Evolutionary conservation across 2,329 filamentous ascomycete species (phyloP), one percentile per base, ranked within the genome.

Genomic region (Diaporthe ilicicola): DNA sequence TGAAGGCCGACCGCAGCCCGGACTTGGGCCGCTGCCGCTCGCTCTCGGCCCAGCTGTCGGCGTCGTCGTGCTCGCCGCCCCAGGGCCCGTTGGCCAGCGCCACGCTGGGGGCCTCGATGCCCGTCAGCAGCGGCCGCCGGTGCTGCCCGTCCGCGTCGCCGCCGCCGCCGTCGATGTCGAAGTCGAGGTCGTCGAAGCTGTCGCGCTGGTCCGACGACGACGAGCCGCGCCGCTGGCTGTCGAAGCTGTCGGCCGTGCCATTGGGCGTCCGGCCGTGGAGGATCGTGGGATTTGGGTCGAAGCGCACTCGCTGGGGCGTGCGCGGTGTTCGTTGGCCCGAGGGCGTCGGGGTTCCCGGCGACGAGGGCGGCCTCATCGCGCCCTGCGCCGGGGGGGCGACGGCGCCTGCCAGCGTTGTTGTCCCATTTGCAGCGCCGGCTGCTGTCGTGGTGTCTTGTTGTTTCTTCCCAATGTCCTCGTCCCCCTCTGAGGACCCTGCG

Each of bases 1-100:
- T 97, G 76, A 99, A 98, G 3, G 96, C 95, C 79, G 92, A 94
- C 73, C 89, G 87, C 83, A 98, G 87, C 6, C 93, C 92, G 70
- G 94, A 97, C 83, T 95, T 95, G 56, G 95, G 94, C 70, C 95
- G 88, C 50, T 78, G 77, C 69, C 86, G 84, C 78, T 91, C 88
- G 42, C 84, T 82, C 76, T 87, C 85, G 6, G 85, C 86, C 81
- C 85, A 86, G 51, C 83, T 78, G 66, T 84, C 81, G 74, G 85
- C 84, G 53, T 82, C 80, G 55, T 78, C 79, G 53, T 59, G 22
- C 72, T 77, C 76, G 37, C 79, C 79, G 37, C 64, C 67, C 76
- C 81, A 80, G 7, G 80, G 80, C 84, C 84, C 75, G 82, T 91
- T 83, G 86, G 87, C 93, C 59, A 97, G 83, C 13, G 93, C 77